Evolutionary conservation across 2,329 filamentous ascomycete species (phyloP).

Genomic region (Colletotrichum costaricense): DNA sequence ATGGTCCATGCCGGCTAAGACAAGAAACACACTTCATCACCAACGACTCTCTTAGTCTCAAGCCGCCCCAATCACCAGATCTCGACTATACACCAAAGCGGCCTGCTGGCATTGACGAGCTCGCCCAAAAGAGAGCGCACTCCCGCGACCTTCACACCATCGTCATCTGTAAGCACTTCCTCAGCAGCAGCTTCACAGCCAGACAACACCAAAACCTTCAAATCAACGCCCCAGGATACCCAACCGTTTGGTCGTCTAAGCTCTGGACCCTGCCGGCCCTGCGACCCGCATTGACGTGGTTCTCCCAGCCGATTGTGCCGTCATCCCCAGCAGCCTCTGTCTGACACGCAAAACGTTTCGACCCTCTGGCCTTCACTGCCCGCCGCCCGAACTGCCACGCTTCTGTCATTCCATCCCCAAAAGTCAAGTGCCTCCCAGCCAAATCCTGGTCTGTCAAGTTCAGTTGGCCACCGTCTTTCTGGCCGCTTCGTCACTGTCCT

Average conservation of each 20-base stretch:
- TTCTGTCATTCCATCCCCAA: slow-evolving; percentile 27
- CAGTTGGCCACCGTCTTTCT: slow-evolving; percentile 18
- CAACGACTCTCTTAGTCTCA: not conserved
- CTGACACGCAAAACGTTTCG: slow-evolving; percentile 38
- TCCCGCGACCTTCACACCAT: not conserved
- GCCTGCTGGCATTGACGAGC: not conserved
- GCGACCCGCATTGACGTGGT: slow-evolving; percentile 32
- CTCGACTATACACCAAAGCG: not conserved
- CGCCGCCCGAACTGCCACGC: slow-evolving; percentile 19
- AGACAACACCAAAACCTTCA: not conserved
- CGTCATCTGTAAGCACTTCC: not conserved
- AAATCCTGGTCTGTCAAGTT: slow-evolving; percentile 24
- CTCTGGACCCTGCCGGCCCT: slow-evolving; percentile 22
- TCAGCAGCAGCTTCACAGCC: not conserved
- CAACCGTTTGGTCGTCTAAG: slow-evolving; percentile 21
- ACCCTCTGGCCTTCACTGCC: slow-evolving; percentile 8
- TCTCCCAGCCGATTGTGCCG: slow-evolving; percentile 32
- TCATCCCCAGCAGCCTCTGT: slow-evolving; percentile 34
- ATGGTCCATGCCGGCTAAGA: not conserved
- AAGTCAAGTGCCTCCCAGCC: slow-evolving; percentile 28
- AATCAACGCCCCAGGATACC: not conserved
- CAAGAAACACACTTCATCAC: not conserved
- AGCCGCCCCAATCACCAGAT: not conserved
- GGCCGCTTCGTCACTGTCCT: slow-evolving; percentile 19
- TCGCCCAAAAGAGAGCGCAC: not conserved